Conservation (phyloP, 768 basidiomycete genomes). For the Auriscalpium orientale region DNA sequence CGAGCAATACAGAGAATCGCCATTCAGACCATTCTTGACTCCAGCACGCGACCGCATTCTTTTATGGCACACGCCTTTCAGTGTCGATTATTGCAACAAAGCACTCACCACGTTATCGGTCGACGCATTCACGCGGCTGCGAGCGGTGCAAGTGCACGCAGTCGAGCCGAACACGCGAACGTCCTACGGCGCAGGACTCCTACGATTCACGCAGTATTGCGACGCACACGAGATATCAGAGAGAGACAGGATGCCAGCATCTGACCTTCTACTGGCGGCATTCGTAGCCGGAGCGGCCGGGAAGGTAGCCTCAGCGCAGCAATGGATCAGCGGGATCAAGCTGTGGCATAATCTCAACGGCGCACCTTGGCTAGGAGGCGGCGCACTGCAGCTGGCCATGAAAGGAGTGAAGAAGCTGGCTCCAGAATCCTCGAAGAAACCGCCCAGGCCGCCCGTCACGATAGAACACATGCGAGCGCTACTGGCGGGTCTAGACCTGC, state of each 20-base stretch:
- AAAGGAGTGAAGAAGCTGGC: slow-evolving; percentile 17
- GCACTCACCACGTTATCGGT: too few species aligned
- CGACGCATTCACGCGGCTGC: too few species aligned
- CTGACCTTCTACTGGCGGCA: background rate
- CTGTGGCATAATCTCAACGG: slow-evolving; percentile 30
- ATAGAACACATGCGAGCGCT: slow-evolving; percentile 26
- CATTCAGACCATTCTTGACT: too few species aligned
- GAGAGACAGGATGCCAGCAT: background rate
- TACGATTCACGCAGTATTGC: too few species aligned
- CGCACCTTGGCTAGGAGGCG: slow-evolving; percentile 29
- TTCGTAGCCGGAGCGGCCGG: background rate
- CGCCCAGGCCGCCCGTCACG: slow-evolving; percentile 25
- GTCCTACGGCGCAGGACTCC: too few species aligned
- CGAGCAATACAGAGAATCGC: too few species aligned
- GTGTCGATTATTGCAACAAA: too few species aligned
- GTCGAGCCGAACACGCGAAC: too few species aligned
- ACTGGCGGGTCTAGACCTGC: slow-evolving; percentile 15
- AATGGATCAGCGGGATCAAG: slow-evolving; percentile 29
- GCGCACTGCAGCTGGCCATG: slow-evolving; percentile 9
- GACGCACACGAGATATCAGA: too few species aligned
- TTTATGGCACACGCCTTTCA: too few species aligned
- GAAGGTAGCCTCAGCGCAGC: background rate
- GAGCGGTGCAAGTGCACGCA: too few species aligned
- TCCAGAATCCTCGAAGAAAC: slow-evolving; percentile 11
- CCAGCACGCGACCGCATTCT: too few species aligned